Evolutionary conservation across 129 eudicot species (phyloP), one percentile per base, ranked within the genome.

Genomic region (Erigeron canadensis): DNA sequence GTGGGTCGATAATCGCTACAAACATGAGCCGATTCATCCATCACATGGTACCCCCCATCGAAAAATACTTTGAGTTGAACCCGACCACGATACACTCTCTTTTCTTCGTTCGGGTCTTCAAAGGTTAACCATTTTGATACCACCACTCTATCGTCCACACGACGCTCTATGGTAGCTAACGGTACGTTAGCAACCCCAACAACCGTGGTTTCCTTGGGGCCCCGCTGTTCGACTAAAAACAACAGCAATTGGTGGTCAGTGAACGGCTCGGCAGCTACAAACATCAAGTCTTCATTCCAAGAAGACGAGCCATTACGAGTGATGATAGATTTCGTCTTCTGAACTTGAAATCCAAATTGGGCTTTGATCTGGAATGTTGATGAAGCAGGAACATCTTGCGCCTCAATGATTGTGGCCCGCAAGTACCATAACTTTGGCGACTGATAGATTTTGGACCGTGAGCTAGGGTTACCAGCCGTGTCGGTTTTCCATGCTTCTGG

Each of bases 1-100:
- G 96, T 94, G 50, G 98, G 98, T 39, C 98, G 95, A 46, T 89
- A 94, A 48, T 94, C 98, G 34, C 98, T 94, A 69, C 98, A 94
- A 50, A 94, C 86, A 2, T 94, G 86, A 15, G 93, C 93, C 0
- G 92, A 88, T 78, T 94, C 98, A 3, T 94, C 98, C 97, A 94
- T 94, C 70, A 94, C 98, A 41, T 94, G 98, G 69, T 94, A 94
- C 67, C 98, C 98, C 4, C 98, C 98, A 21, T 94, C 98, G 4
- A 94, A 89, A 53, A 91, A 94, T n/a, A 94, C 72, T 77, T 90
- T 82, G 56, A 94, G 66, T 45, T 94, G 96, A 28, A 84, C 82
- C 57, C 98, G 87, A 15, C 96, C 93, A 21, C 81, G 79, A 48
- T 94, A 87, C 2, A 79, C 78, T 56, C 88, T 71, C 43, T 87